Evolutionary conservation across 2,329 filamentous ascomycete genomes (phyloP), one percentile per base, ranked within the genome.

Genomic region (Teratosphaeria destructans): DNA sequence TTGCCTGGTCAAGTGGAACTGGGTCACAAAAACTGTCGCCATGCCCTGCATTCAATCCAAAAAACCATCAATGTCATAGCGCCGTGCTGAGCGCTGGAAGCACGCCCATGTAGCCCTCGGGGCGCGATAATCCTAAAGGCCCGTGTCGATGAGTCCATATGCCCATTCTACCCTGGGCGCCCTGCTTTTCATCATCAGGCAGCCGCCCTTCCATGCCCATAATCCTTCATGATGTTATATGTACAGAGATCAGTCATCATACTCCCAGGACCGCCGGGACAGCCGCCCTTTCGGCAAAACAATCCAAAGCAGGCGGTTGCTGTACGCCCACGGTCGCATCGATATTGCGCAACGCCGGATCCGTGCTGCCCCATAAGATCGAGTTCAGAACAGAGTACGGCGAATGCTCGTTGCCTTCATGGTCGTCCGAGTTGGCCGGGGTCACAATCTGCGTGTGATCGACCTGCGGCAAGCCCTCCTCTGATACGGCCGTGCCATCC

Each of bases 351-450:
- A 49, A 10, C 16, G 43, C 43, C 19, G 43, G 43, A 49, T 49
- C 43, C 19, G 43, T 49, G 19, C 19, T 49, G 43, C 68, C 68
- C 68, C 67, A 70, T 11, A 80, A 71, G 55, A 80, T 80, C 5
- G 72, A 75, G 62, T 80, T 78, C 70, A 79, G 74, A 4, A 79
- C 72, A 19, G 76, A 76, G 65, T 80, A 79, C 7, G 78, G 78
- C 27, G 72, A 75, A 8, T 74, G 71, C 52, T 79, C 77, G 35
- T 77, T 52, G 5, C 37, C 65, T 59, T 75, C 65, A 6, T 62
- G 60, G 2, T 53, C 57, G 66, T 67, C 65, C 53, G 66, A 69
- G 52, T 65, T 65, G 27, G 66, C 61, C 1, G 67, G 67, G n/a
- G 66, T 70, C 56, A 67, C 67, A 6, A 65, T 66, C 11, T 61